These are phyloP conservation scores for Leccinum pachyderme DNA, from an alignment of 1,284 basidiomycete species.

Conservation along the genomic window DNA sequence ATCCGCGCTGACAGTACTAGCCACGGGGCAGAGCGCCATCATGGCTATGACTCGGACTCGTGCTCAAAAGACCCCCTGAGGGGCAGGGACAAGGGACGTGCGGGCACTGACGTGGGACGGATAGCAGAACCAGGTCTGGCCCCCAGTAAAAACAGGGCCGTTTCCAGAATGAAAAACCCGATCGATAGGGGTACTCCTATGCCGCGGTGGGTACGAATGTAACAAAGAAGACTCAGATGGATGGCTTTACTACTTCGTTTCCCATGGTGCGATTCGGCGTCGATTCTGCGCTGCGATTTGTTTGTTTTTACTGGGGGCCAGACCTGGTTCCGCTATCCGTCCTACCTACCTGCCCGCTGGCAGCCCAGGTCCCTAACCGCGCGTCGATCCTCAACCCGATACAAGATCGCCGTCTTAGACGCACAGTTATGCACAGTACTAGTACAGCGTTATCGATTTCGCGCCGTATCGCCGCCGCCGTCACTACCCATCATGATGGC, in stretches of 20 bases:
- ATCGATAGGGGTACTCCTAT: neutral
- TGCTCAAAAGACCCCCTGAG: too few species aligned
- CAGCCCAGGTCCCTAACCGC: neutral
- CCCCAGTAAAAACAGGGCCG: too few species aligned
- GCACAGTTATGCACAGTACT: neutral
- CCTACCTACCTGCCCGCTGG: too few species aligned
- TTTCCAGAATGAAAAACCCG: too few species aligned
- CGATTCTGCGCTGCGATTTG: too few species aligned
- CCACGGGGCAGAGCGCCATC: too few species aligned
- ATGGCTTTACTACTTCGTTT: neutral
- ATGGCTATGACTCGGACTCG: neutral
- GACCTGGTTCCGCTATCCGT: neutral
- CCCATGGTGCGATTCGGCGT: neutral
- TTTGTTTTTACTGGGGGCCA: too few species aligned
- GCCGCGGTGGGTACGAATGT: neutral
- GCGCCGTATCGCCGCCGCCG: neutral
- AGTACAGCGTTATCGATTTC: neutral
- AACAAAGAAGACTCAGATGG: too few species aligned
- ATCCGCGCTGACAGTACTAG: neutral
- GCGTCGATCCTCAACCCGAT: neutral
- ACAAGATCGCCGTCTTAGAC: neutral
- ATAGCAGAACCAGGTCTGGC: too few species aligned
- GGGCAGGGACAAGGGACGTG: neutral
- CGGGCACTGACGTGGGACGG: neutral
- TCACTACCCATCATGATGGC: neutral